Evolutionary conservation across 192 early-diverging fungal species (phyloP).

Genomic region (Borealophlyctis nickersoniae): DNA sequence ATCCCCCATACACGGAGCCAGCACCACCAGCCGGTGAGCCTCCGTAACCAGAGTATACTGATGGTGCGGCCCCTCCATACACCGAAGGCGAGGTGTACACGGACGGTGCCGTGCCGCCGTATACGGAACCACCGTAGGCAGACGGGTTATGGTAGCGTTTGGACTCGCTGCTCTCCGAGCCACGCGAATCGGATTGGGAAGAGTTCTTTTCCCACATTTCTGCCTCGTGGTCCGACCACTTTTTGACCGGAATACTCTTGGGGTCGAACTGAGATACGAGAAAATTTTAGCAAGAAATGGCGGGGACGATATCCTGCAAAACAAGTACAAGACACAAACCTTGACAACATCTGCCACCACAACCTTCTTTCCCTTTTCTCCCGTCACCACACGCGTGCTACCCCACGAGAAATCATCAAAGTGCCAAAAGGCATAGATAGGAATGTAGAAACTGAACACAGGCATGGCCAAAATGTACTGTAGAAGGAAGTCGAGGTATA

Average conservation of each 20-base stretch:
- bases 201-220: conserved; percentile 42
- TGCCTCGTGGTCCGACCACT: conserved; percentile 73
- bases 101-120: conserved; percentile 5
- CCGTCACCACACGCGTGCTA: conserved; percentile 92
- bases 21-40: neutral
- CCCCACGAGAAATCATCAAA: conserved; percentile 99
- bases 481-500: conserved; percentile 35
- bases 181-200: conserved; percentile 31
- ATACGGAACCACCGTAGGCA: conserved; percentile 13
- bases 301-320: neutral
- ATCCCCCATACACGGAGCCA: conserved; percentile 32
- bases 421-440: conserved; percentile 94
- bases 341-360: conserved; percentile 47
- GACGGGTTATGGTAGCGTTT: conserved; percentile 26
- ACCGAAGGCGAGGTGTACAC: conserved; percentile 19
- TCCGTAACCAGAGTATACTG: conserved; percentile 21
- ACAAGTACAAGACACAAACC: neutral
- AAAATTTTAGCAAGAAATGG: neutral
- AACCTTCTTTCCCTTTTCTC: conserved; percentile 69
- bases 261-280: conserved; percentile 72
- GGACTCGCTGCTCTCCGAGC: conserved; percentile 26
- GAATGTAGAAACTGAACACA: conserved; percentile 73
- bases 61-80: conserved; percentile 21
- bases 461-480: conserved; percentile 89
- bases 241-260: conserved; percentile 76